A percentile compares a stretch with the other conserved stretches of the same genome.
phyloP scores from a whole-genome alignment of 768 basidiomycete genomes.

The Tricholoma sp. region DNA sequence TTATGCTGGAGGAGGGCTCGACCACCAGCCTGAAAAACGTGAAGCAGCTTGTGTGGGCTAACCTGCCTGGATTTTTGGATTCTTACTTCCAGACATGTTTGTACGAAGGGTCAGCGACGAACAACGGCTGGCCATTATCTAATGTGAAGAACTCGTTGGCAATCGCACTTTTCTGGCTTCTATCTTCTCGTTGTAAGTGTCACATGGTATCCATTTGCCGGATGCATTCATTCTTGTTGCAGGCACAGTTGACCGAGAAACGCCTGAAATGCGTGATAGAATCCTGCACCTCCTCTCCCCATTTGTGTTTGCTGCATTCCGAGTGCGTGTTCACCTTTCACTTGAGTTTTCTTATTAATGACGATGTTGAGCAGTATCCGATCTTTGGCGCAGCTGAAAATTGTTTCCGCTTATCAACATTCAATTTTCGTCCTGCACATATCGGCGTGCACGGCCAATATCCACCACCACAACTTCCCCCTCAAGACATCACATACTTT shows the following conservation, averaged over 20 bases:
- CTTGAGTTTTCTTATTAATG: slow-evolving; percentile 9
- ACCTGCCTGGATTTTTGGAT: slow-evolving; percentile 35
- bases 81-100: slow-evolving; percentile 34
- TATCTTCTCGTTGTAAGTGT: slow-evolving; percentile 33
- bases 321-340: slow-evolving; percentile 28
- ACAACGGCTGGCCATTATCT: slow-evolving; percentile 45
- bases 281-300: slow-evolving; percentile 35
- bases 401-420: slow-evolving; percentile 17
- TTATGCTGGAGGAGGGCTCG: slow-evolving; percentile 52
- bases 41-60: slow-evolving; percentile 40
- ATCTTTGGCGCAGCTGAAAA: slow-evolving; percentile 35
- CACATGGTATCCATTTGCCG: background rate
- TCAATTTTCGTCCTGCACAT: slow-evolving; percentile 10
- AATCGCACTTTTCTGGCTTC: slow-evolving; percentile 44
- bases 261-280: slow-evolving; percentile 23
- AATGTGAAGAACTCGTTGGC: slow-evolving; percentile 42
- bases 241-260: slow-evolving; percentile 32
- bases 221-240: slow-evolving; percentile 3
- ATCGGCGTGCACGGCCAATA: slow-evolving; percentile 20
- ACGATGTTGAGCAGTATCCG: slow-evolving; percentile 30
- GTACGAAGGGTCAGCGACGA: slow-evolving; percentile 29
- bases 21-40: slow-evolving; percentile 40
- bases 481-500: slow-evolving; percentile 36
- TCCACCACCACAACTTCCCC: slow-evolving; percentile 23
- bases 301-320: slow-evolving; percentile 44